Percentiles rank a stretch among this genome's conserved stretches.
phyloP scores from a whole-genome alignment of 202 grass and related monocot species.

The Brachypodium distachyon region DNA sequence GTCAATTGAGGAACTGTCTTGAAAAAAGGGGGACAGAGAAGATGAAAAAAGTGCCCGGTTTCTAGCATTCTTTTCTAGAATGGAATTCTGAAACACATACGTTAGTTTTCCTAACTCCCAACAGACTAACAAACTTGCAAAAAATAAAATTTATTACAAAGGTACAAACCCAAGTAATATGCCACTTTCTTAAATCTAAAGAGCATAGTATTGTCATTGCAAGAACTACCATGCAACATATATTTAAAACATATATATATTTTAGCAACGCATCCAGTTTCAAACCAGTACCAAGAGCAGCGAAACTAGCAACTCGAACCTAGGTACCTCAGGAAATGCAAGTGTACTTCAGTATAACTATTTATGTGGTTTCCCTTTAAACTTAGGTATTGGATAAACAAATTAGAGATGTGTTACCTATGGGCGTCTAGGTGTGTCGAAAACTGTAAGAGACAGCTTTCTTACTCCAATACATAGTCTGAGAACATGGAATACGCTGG shows the following conservation, averaged over 20 bases:
- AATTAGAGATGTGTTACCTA: background rate
- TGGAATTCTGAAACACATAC: too few species aligned
- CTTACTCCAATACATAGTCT: background rate
- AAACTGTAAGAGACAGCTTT: background rate
- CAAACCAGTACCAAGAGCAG: background rate
- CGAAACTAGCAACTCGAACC: background rate
- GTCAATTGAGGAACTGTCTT: too few species aligned
- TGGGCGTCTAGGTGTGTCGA: background rate
- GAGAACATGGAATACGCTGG: constrained; percentile 14
- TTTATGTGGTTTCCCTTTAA: background rate
- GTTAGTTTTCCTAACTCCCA: too few species aligned
- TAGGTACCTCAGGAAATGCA: background rate
- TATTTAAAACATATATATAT: background rate
- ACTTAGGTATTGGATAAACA: background rate
- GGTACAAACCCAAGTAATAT: background rate
- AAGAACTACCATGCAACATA: background rate
- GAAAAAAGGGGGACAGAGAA: too few species aligned
- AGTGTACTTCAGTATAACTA: background rate
- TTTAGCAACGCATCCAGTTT: background rate
- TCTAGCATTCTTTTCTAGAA: too few species aligned
- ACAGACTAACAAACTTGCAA: background rate
- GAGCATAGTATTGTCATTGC: background rate
- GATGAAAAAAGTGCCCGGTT: too few species aligned
- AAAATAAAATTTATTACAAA: background rate
- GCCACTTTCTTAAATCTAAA: background rate